Evolutionary conservation across 225 moss, liverwort and hornwort species (phyloP), one percentile per base, ranked within the genome.

Genomic region (Pseudisothecium myosuroides): DNA sequence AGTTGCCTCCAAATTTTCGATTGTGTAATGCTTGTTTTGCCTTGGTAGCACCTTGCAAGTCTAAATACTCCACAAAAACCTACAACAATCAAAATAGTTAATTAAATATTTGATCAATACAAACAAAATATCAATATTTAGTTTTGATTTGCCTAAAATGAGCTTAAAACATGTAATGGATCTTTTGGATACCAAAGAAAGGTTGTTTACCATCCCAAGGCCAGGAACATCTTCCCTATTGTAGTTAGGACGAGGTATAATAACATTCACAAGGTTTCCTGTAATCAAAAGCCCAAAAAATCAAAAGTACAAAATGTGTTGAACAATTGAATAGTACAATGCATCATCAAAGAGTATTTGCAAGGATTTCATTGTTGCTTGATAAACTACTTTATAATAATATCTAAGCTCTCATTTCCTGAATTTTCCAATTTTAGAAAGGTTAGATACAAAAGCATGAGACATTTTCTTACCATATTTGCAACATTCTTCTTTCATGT

Each of bases 401-500:
- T 10, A 81, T 49, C 31, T 28, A 47, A 43, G 54, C 8, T 12
- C 12, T 32, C 3, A 18, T 59, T 49, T 15, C 18, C 12, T 83
- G 29, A 32, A 59, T 18, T 28, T 28, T 0, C 3, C 28, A 80
- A 29, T 5, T 41, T 41, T 19, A 41, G 0, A 59, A 62, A 45
- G 21, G 23, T 34, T 23, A 47, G 7, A 63, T 61, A 63, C 20
- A 63, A 47, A 82, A 62, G 7, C 12, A 26, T 54, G 54, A 54
- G 75, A 24, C 27, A 68, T 55, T 58, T 89, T 77, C 90, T 92
- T 89, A 97, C 98, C 98, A 90, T 95, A 98, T 91, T 97, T 98
- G 67, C 95, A 94, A 91, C 98, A 98, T 87, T 98, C 98, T 41
- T 98, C 98, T 89, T 91, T 91, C 98, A 98, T 98, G 50, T 98